Evolutionary conservation across 2,329 filamentous ascomycete genomes (phyloP).

Genomic region (Dryadomyces sulphureus): DNA sequence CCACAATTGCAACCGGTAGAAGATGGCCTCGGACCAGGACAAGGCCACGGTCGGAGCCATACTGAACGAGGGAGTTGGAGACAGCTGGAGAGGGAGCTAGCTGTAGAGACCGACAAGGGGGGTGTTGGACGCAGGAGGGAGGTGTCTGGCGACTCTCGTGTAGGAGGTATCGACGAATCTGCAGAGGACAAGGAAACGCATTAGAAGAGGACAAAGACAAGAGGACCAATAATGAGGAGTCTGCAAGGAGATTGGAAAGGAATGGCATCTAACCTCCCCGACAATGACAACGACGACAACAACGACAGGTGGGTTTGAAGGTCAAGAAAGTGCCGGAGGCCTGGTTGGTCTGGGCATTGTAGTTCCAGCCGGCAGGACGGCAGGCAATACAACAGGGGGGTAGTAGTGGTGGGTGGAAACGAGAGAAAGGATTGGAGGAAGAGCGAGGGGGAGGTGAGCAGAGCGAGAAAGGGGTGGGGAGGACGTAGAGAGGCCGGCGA

Average conservation of each 20-base stretch:
- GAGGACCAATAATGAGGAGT: neutral
- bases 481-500: neutral
- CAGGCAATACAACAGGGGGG: neutral
- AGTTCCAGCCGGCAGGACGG: slow-evolving; percentile 1
- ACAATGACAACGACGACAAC: slow-evolving; percentile 2
- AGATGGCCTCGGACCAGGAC: slow-evolving; percentile 25
- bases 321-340: slow-evolving; percentile 7
- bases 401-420: neutral
- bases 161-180: neutral
- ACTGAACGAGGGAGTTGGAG: slow-evolving; percentile 7
- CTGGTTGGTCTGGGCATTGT: slow-evolving; percentile 8
- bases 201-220: neutral
- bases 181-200: neutral
- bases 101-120: neutral
- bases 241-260: neutral
- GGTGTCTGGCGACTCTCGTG: neutral
- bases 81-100: too few relatives aligned
- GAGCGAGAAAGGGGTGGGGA: neutral
- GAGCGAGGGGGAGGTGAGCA: neutral
- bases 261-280: slow-evolving; percentile 7
- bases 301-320: slow-evolving; percentile 6
- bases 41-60: slow-evolving; percentile 9
- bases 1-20: slow-evolving; percentile 31
- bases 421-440: neutral
- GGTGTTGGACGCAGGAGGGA: too few relatives aligned